Evolutionary conservation across 495 filamentous ascomycete genomes (phyloP), one percentile per base, ranked within the genome.

Genomic region (Hypomontagnella submonticulosa): DNA sequence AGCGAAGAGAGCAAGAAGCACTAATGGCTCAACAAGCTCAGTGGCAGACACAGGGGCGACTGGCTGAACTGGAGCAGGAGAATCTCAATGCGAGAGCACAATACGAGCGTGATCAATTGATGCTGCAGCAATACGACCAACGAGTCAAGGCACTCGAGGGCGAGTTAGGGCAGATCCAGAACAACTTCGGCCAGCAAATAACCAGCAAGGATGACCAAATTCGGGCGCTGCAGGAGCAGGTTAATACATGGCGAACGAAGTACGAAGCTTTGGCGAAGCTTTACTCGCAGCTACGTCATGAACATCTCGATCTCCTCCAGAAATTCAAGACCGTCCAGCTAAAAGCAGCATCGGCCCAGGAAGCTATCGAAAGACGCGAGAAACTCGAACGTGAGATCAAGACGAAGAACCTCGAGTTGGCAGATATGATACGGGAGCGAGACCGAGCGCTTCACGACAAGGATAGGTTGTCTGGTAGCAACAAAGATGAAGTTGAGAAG

Each of bases 351-450:
- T 97, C 94, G 3, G 96, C 95, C 0, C 93, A 97, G 75, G 96
- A 98, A 76, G 94, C 96, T 3, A 97, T 98, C 64, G 96, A 98
- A 18, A 88, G 85, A 55, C 88, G 94, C 16, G 96, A 99, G 78
- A 97, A 94, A 79, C 84, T 99, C 57, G 92, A 97, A 78, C 88
- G 94, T 8, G 95, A 99, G 77, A 89, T 98, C 72, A 99, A 99
- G 83, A 96, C 93, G 18, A 99, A 97, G 86, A 99, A 98, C 73
- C 82, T 98, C 13, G 96, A 99, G 77, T 81, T 99, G 41, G 95
- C 95, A 49, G 94, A 98, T 75, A 97, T 99, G 95, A 99, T 99
- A 59, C 87, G 95, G 4, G 95, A 99, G 76, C 84, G 95, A 70
- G 95, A 99, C 74, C 87, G 95, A 67, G 95, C 95, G n/a, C 76